Conservation (phyloP, 495 filamentous ascomycete genomes). For the Hypoxylon cercidicola region DNA sequence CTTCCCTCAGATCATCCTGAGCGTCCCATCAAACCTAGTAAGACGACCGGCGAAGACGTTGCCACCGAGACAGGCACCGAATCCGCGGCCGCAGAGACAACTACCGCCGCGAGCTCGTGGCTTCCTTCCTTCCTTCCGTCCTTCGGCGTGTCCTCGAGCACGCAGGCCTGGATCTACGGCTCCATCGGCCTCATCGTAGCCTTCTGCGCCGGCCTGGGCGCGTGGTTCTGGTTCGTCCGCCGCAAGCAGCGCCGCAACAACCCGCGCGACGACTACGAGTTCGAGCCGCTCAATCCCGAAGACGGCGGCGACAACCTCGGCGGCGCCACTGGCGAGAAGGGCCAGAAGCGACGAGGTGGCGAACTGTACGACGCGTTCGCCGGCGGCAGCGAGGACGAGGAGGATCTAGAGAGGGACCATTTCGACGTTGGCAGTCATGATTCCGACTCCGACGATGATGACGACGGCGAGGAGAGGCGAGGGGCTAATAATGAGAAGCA, state of each 20-base stretch:
- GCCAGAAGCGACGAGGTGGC: slow-evolving; percentile 70
- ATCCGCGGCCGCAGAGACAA: slow-evolving; percentile 52
- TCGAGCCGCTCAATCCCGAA: slow-evolving; percentile 88
- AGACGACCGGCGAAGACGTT: slow-evolving; percentile 46
- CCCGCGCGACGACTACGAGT: slow-evolving; percentile 88
- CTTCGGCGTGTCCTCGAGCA: slow-evolving; percentile 90
- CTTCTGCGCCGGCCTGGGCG: slow-evolving; percentile 82
- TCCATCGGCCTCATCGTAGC: slow-evolving; percentile 81
- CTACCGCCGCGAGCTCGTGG: slow-evolving; percentile 65
- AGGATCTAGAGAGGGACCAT: slow-evolving; percentile 56
- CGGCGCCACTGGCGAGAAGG: slow-evolving; percentile 44
- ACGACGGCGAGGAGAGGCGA: slow-evolving; percentile 16
- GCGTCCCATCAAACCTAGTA: slow-evolving; percentile 72
- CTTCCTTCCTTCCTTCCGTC: slow-evolving; percentile 92
- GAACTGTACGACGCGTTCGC: slow-evolving; percentile 97
- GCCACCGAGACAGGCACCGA: slow-evolving; percentile 53
- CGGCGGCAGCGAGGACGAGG: slow-evolving; percentile 75
- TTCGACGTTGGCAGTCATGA: slow-evolving; percentile 35
- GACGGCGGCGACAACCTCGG: slow-evolving; percentile 68
- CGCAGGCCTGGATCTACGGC: slow-evolving; percentile 95
- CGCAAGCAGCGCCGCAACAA: slow-evolving; percentile 79
- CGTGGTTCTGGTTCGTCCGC: slow-evolving; percentile 82
- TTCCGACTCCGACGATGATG: slow-evolving; percentile 13
- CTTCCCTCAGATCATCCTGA: slow-evolving; percentile 77
- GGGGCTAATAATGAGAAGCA: slow-evolving; percentile 18